Percentiles rank a stretch among this genome's conserved stretches.
Conservation (phyloP, 2,329 filamentous ascomycete species). For the Cordyceps fumosorosea region DNA sequence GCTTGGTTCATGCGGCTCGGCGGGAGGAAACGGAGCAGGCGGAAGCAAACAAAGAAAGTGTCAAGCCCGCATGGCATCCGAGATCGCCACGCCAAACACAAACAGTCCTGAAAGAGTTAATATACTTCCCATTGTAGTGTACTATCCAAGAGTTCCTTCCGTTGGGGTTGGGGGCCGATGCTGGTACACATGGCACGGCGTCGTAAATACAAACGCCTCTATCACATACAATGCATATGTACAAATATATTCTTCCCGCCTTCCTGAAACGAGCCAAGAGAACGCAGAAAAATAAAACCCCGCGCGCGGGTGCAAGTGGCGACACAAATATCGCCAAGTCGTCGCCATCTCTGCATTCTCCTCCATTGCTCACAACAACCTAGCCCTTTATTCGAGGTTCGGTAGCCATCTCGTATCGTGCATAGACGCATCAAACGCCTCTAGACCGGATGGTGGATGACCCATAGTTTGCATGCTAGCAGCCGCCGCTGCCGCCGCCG, state of each 20-base stretch:
- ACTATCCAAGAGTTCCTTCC: neutral
- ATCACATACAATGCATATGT: neutral
- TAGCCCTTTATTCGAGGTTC: conserved; percentile 26
- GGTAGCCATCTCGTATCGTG: conserved; percentile 29
- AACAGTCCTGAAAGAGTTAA: neutral
- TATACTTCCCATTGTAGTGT: neutral
- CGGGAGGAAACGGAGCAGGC: neutral
- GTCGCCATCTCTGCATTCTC: neutral
- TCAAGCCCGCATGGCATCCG: neutral
- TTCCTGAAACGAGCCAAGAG: neutral
- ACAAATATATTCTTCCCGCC: too few relatives aligned
- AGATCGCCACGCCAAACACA: neutral
- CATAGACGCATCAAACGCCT: conserved; percentile 27
- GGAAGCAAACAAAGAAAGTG: neutral
- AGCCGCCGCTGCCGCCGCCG: neutral
- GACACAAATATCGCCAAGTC: neutral
- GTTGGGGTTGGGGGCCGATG: neutral
- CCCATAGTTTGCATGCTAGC: conserved; percentile 12
- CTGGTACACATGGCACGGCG: neutral
- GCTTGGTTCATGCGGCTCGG: neutral
- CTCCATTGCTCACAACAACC: neutral
- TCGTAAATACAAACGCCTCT: neutral
- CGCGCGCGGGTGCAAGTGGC: neutral
- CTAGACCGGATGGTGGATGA: conserved; percentile 23
- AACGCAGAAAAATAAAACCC: neutral